Percentiles rank a stretch among this genome's conserved stretches.
phyloP scores from a whole-genome alignment of 345 rosid species.

The Melastoma malabathricum region DNA sequence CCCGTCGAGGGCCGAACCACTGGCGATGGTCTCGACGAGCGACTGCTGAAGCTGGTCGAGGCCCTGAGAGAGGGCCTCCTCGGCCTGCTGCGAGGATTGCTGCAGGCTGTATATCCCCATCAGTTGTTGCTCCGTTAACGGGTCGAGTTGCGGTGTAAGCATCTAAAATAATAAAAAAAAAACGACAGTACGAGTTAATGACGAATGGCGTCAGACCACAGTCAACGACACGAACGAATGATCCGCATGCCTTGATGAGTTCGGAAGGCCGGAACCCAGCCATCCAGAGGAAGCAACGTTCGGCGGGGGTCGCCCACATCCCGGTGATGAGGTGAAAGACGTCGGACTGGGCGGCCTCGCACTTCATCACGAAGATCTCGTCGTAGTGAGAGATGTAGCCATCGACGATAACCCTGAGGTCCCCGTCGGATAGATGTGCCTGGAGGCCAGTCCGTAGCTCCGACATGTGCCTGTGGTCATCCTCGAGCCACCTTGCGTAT shows the following conservation, averaged over 20 bases:
- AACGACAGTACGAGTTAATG: background rate
- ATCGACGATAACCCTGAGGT: conserved; percentile 56
- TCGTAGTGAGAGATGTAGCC: conserved; percentile 77
- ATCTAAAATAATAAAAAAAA: conserved; percentile 25
- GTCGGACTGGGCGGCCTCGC: conserved; percentile 58
- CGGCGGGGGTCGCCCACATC: conserved; percentile 79
- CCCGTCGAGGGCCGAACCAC: conserved; percentile 40
- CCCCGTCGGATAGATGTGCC: conserved; percentile 63
- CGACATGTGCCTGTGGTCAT: conserved; percentile 69
- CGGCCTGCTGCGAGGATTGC: conserved; percentile 90
- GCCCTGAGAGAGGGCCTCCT: conserved; percentile 89
- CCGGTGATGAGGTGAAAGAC: conserved; percentile 83
- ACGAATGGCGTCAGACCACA: too few species aligned
- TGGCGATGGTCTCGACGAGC: conserved; percentile 62
- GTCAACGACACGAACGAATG: background rate
- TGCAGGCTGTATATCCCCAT: conserved; percentile 89
- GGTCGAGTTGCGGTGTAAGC: conserved; percentile 68
- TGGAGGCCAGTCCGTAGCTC: conserved; percentile 68
- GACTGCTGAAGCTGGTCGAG: conserved; percentile 90
- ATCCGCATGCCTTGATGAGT: conserved; percentile 56
- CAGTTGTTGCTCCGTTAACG: conserved; percentile 80
- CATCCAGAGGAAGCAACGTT: conserved; percentile 98
- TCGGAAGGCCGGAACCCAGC: conserved; percentile 95
- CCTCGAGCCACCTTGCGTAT: conserved; percentile 88
- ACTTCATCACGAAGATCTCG: conserved; percentile 67